Conservation (phyloP, 2,329 filamentous ascomycete species). For the Calcarisporium arbuscula region DNA sequence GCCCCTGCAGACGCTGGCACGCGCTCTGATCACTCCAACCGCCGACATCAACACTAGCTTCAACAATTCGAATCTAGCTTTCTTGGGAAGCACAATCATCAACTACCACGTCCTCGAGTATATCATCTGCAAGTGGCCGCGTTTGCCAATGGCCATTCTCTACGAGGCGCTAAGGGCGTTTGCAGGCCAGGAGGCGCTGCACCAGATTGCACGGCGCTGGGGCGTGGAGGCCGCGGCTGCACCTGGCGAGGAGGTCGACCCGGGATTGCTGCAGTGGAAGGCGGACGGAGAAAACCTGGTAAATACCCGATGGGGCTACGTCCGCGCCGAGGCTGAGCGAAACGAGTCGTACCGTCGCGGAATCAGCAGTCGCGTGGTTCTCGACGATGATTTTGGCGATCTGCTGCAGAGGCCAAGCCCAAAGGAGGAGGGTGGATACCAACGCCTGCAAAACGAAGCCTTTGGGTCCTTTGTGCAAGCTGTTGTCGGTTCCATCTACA, state of each 20-base stretch:
- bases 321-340: constrained; percentile 42
- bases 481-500: constrained; percentile 75
- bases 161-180: constrained; percentile 84
- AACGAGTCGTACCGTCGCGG: constrained; percentile 53
- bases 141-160: constrained; percentile 80
- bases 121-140: constrained; percentile 82
- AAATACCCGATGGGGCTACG: constrained; percentile 44
- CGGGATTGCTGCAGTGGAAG: constrained; percentile 79
- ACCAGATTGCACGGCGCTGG: constrained; percentile 75
- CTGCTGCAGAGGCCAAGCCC: constrained; percentile 20
- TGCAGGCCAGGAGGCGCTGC: constrained; percentile 67
- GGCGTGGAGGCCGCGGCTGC: constrained; percentile 83
- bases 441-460: constrained; percentile 70
- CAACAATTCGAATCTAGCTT: constrained; percentile 82
- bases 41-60: constrained; percentile 74
- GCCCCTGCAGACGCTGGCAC: constrained; percentile 78
- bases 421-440: constrained; percentile 27
- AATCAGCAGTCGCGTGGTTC: constrained; percentile 69
- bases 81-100: constrained; percentile 75
- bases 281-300: constrained; percentile 38
- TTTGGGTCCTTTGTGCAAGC: constrained; percentile 75
- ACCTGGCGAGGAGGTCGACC: constrained; percentile 86
- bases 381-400: constrained; percentile 82
- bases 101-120: constrained; percentile 86
- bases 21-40: constrained; percentile 77